Evolutionary conservation across 2,329 filamentous ascomycete species (phyloP).

Genomic region (Penicillium sp.): DNA sequence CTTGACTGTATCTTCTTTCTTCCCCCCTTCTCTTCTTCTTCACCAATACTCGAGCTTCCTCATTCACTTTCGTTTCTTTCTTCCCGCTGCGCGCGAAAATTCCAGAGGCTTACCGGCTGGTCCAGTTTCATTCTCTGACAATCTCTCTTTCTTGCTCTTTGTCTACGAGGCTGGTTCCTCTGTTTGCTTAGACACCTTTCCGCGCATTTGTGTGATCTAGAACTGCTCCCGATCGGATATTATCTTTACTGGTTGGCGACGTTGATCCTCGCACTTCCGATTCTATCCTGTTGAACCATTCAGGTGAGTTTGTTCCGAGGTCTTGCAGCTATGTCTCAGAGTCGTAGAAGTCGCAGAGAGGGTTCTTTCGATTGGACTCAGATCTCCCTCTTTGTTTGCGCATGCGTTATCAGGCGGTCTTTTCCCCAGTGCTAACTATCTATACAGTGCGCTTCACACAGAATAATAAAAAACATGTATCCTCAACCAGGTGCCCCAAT

Average conservation of each 20-base stretch:
- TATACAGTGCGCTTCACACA: constrained; percentile 12
- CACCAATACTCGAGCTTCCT: constrained; percentile 20
- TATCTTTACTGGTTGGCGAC: constrained; percentile 2
- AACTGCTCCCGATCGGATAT: constrained; percentile 18
- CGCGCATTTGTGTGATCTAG: constrained; percentile 4
- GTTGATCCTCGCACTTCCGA: constrained; percentile 14
- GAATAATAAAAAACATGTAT: constrained; percentile 59
- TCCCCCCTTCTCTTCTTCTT: constrained; percentile 15
- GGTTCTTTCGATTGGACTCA: constrained; percentile 7
- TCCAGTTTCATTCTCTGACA: constrained; percentile 34
- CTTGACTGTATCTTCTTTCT: constrained; percentile 12
- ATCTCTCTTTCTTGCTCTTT: constrained; percentile 31
- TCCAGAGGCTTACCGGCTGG: constrained; percentile 38
- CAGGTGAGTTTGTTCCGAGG: constrained; percentile 17
- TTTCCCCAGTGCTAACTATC: constrained; percentile 24
- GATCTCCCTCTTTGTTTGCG: constrained; percentile 20
- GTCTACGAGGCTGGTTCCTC: constrained; percentile 41
- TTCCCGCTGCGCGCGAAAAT: constrained; percentile 40
- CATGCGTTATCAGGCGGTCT: constrained; percentile 17
- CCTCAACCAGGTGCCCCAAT: constrained; percentile 76
- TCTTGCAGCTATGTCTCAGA: constrained; percentile 21
- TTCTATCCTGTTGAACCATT: constrained; percentile 9
- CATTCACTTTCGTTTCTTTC: constrained; percentile 29
- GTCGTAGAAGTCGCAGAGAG: constrained; percentile 4
- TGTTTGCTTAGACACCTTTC: constrained; percentile 1